Percentiles rank a stretch among this genome's conserved stretches.
These are phyloP conservation scores for Haematococcus lacustris DNA, from an alignment of 139 green algal genomes.

Conservation along the genomic window DNA sequence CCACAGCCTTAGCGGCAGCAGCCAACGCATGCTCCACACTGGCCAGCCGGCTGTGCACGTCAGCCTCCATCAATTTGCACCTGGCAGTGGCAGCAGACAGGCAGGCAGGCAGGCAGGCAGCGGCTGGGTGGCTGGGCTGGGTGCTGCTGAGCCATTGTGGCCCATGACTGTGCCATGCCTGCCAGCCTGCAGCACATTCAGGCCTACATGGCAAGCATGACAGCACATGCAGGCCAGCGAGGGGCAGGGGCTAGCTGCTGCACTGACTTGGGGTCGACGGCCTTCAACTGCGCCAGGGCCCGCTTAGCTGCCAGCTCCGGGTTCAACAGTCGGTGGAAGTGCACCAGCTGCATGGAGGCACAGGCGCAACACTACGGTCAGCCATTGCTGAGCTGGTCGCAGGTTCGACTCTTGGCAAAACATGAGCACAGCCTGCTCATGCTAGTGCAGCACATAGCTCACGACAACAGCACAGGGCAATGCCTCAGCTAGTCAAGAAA, in stretches of 20 bases:
- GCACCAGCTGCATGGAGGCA: conserved; percentile 34
- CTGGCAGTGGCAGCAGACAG: neutral
- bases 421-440: no score
- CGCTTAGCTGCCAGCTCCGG: conserved; percentile 26
- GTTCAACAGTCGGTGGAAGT: conserved; percentile 56
- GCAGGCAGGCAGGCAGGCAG: neutral
- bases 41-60: conserved; percentile 4
- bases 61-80: neutral
- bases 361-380: no score
- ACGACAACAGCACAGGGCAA: no score
- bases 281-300: conserved; percentile 12
- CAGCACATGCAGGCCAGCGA: no score
- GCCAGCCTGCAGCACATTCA: no score
- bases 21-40: conserved; percentile 32
- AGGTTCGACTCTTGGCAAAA: no score
- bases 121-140: neutral
- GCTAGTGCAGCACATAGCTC: no score
- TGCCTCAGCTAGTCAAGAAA: no score
- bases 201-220: no score
- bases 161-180: no score
- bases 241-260: no score
- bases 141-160: neutral
- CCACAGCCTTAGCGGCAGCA: conserved; percentile 30
- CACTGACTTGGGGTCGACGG: conserved; percentile 14
- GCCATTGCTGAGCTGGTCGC: no score